Base-by-base conservation (phyloP, 768 basidiomycete species). In the Xerocomus spinulosus region DNA sequence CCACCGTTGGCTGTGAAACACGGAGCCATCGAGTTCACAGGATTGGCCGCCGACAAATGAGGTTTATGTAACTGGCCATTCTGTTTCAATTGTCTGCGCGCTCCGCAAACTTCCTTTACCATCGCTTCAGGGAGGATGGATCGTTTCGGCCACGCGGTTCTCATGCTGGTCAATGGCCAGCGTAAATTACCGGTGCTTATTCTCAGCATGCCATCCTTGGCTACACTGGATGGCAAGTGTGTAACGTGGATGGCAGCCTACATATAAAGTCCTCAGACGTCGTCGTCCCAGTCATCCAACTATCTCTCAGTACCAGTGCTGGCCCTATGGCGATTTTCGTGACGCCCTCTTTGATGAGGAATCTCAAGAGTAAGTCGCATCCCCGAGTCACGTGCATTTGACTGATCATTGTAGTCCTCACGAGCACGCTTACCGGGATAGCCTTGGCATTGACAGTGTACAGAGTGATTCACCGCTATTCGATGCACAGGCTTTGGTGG, bases 221-320 rank as follows among this genome's bases (percentile, higher is more conserved):
- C 24, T 9, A 33, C 52, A 50, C 52, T 23, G 57, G 57, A 58
- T 55, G 51, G 44, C 51, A 5, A 8, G 4, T 21, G 35, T n/a
- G 9, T 23, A 23, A 21, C 9, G 13, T 10, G 21, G 33, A 20
- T 10, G 8, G 20, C 30, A 21, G 17, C 25, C 9, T 8, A 2
- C 34, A 26, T 56, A 33, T 18, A 49, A 40, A 50, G n/a, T n/a
- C n/a, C n/a, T n/a, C 34, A 18, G 12, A 15, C 9, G 23, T n/a
- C 26, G 23, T 18, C 43, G 14, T 13, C 25, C 9, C 39, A 25
- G 15, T 20, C 17, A n/a, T n/a, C n/a, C n/a, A n/a, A n/a, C 23
- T 20, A 12, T 25, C 21, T 24, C 23, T 30, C 10, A 35, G 12
- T 14, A 9, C 21, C 21, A 23, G 5, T 6, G 6, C 5, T n/a